Evolutionary conservation across 176 grass and related monocot genomes (phyloP).

Genomic region (Carex pumila): DNA sequence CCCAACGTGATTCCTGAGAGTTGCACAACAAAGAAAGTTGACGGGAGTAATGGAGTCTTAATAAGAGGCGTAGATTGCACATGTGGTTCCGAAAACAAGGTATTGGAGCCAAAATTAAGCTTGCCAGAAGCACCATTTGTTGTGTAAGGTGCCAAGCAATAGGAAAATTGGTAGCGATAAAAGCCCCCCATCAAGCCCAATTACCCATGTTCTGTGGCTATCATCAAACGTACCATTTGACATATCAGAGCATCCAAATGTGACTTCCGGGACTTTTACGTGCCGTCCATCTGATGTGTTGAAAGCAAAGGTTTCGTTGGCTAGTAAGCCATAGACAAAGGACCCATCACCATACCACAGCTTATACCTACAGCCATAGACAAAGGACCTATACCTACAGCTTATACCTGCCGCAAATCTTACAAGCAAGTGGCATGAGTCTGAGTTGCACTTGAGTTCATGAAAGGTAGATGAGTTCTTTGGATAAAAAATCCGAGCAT

Average conservation of each 20-base stretch:
- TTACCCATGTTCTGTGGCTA: neutral
- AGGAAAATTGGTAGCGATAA: constrained; percentile 16
- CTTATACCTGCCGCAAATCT: too few species aligned
- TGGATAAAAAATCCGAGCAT: neutral
- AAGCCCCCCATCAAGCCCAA: constrained; percentile 5
- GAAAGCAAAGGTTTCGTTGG: constrained; percentile 4
- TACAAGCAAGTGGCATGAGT: neutral
- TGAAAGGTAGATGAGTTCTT: neutral
- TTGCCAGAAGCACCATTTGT: neutral
- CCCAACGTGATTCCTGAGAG: neutral
- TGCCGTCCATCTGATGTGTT: neutral
- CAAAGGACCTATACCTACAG: too few species aligned
- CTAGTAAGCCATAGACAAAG: neutral
- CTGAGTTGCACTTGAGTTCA: neutral
- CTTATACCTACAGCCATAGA: neutral
- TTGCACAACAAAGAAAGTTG: neutral
- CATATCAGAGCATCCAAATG: constrained; percentile 16
- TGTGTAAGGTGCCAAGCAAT: constrained; percentile 1
- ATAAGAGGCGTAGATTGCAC: neutral
- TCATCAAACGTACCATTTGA: constrained; percentile 7
- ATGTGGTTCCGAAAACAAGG: neutral
- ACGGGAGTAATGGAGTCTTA: neutral
- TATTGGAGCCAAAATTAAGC: constrained; percentile 1
- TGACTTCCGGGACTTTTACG: neutral
- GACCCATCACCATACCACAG: neutral